These are phyloP conservation scores for Eucalyptus victrix DNA, from an alignment of 345 rosid genomes.

Conservation along the genomic window DNA sequence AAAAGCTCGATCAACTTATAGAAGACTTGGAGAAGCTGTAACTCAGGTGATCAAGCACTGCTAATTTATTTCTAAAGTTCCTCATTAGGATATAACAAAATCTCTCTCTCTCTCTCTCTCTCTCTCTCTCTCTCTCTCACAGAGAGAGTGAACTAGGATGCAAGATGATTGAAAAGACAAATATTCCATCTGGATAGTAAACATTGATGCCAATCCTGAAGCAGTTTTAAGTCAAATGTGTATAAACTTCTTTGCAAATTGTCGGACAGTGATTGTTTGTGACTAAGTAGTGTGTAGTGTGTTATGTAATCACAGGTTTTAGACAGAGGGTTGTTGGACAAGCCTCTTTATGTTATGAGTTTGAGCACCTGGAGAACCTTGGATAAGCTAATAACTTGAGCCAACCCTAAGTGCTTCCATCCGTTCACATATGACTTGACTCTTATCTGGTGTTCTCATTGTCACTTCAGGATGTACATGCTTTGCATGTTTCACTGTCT, in stretches of 20 bases:
- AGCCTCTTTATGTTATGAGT: background rate
- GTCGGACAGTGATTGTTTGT: background rate
- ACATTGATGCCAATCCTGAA: background rate
- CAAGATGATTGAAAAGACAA: background rate
- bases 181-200: background rate
- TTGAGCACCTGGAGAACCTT: background rate
- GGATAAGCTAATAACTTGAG: background rate
- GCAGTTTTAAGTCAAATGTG: background rate
- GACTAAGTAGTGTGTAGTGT: background rate
- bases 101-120: background rate
- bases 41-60: conserved; percentile 40
- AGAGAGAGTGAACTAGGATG: background rate
- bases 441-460: background rate
- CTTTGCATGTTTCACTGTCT: background rate
- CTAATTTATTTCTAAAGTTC: background rate
- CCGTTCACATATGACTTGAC: background rate
- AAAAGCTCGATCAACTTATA: conserved; percentile 10
- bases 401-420: background rate
- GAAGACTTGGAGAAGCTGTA: conserved; percentile 41
- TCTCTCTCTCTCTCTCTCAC: background rate
- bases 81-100: background rate
- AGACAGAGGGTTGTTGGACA: background rate
- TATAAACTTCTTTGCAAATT: background rate
- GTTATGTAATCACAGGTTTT: background rate
- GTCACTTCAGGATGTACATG: background rate